phyloP scores from a whole-genome alignment of 257 asterid genomes.

The Rauvolfia tetraphylla region DNA sequence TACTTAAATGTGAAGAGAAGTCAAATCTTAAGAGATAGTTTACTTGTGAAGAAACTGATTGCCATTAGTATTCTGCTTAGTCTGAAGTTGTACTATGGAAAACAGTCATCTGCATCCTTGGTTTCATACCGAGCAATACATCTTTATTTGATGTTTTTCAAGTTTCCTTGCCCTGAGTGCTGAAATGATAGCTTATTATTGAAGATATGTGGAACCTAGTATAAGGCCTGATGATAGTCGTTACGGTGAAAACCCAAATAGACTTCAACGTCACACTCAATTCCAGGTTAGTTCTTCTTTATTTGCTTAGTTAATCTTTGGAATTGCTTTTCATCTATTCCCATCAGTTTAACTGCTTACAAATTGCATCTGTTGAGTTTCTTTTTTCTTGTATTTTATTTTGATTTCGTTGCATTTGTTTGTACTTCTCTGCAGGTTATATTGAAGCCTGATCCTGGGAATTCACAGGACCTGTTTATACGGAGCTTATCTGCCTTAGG shows the following conservation, averaged over 20 bases:
- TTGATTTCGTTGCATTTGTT: constrained; percentile 27
- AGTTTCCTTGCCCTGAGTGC: constrained; percentile 18
- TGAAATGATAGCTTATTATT: constrained; percentile 45
- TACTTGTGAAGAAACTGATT: neutral
- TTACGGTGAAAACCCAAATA: constrained; percentile 96
- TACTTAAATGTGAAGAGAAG: neutral
- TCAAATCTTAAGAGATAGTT: neutral
- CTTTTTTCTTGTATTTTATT: neutral
- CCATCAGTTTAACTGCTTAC: neutral
- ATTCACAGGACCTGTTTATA: constrained; percentile 92
- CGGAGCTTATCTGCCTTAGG: constrained; percentile 98
- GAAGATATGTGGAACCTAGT: constrained; percentile 95
- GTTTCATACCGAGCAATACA: neutral
- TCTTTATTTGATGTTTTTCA: constrained; percentile 1
- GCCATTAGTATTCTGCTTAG: neutral
- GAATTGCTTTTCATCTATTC: neutral
- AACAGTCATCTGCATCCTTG: neutral
- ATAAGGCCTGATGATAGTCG: constrained; percentile 98
- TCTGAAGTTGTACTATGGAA: neutral
- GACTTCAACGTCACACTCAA: constrained; percentile 98
- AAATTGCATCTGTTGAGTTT: neutral
- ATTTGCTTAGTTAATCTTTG: constrained; percentile 5
- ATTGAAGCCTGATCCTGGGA: constrained; percentile 99
- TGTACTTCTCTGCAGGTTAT: constrained; percentile 68
- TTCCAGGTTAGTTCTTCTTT: constrained; percentile 59